phyloP scores from a whole-genome alignment of 768 basidiomycete genomes.

The Pleurotus giganteus region DNA sequence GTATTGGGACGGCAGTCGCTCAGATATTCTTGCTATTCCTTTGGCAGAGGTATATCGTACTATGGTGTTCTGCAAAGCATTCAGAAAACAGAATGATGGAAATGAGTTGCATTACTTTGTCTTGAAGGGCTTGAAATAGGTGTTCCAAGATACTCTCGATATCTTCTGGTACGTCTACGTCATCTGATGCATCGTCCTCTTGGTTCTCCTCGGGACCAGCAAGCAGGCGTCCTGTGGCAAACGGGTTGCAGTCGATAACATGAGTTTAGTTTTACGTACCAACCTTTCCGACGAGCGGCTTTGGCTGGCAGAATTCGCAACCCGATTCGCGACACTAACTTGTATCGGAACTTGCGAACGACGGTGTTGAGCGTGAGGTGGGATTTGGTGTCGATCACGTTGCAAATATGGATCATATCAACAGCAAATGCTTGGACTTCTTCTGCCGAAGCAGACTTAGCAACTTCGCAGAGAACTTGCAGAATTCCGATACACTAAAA shows the following conservation, averaged over 20 bases:
- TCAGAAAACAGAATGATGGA: slow-evolving; percentile 5
- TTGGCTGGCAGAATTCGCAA: slow-evolving; percentile 58
- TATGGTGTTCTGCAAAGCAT: slow-evolving; percentile 71
- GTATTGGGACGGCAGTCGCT: slow-evolving; percentile 75
- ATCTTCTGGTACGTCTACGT: slow-evolving; percentile 72
- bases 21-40: slow-evolving; percentile 80
- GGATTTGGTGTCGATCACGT: slow-evolving; percentile 37
- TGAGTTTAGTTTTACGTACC: slow-evolving; percentile 11
- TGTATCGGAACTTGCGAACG: slow-evolving; percentile 66
- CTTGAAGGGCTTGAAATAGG: slow-evolving; percentile 71
- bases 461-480: slow-evolving; percentile 67
- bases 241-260: slow-evolving; percentile 5
- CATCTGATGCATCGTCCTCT: slow-evolving; percentile 15
- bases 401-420: slow-evolving; percentile 44
- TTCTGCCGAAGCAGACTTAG: slow-evolving; percentile 59
- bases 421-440: slow-evolving; percentile 44
- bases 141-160: slow-evolving; percentile 74
- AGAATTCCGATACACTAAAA: slow-evolving; percentile 65
- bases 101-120: slow-evolving; percentile 55
- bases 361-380: slow-evolving; percentile 55
- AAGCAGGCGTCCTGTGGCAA: slow-evolving; percentile 28
- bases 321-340: slow-evolving; percentile 65
- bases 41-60: slow-evolving; percentile 96
- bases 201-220: neutral
- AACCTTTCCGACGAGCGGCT: slow-evolving; percentile 40